phyloP scores from a whole-genome alignment of 2,329 filamentous ascomycete genomes.

The Didymosphaeria variabile region DNA sequence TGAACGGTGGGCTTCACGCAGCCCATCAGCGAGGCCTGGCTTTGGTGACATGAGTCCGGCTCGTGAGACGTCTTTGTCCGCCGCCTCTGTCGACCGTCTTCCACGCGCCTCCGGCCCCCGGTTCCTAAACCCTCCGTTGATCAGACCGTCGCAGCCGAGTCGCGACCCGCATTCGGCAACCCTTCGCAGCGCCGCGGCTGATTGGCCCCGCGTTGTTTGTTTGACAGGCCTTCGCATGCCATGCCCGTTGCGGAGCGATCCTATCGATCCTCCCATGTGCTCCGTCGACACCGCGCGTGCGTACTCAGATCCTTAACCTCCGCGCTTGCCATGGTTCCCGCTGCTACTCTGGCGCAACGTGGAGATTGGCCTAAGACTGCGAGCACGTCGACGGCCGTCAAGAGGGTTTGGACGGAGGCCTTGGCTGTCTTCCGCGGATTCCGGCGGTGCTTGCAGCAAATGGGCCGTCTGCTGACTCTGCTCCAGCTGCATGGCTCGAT shows the following conservation, averaged over 20 bases:
- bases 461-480: constrained; percentile 5
- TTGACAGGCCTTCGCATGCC: constrained; percentile 3
- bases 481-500: constrained; percentile 2
- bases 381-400: neutral
- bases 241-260: neutral
- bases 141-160: constrained; percentile 4
- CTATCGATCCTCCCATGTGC: neutral
- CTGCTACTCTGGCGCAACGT: neutral
- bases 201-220: neutral
- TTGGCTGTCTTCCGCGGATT: constrained; percentile 3
- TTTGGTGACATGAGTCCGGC: constrained; percentile 4
- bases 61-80: constrained; percentile 15
- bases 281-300: neutral
- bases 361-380: constrained; percentile 9
- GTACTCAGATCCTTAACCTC: neutral
- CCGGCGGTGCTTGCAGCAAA: neutral
- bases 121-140: constrained; percentile 8
- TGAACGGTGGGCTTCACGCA: neutral
- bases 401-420: neutral
- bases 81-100: neutral
- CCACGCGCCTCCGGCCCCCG: constrained; percentile 2
- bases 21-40: constrained; percentile 6
- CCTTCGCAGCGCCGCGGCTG: neutral
- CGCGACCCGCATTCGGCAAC: constrained; percentile 4
- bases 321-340: neutral